These are phyloP conservation scores for Zelopaecilomyces penicillatus DNA, from an alignment of 2,329 filamentous ascomycete species.

Conservation along the genomic window DNA sequence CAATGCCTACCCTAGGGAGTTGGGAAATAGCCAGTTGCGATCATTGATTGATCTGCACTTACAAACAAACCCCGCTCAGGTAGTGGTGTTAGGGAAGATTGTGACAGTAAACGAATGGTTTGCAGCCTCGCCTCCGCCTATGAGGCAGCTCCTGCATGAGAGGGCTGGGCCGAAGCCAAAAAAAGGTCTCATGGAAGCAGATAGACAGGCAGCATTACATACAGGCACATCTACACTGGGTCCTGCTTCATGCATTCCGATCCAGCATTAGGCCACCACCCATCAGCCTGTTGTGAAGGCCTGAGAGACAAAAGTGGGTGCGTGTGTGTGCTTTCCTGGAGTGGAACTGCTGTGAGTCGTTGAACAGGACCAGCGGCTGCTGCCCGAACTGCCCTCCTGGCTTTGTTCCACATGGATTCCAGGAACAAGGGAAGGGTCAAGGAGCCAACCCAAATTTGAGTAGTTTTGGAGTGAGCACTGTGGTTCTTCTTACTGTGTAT, in stretches of 20 bases:
- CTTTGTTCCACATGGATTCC: conserved; percentile 12
- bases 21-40: conserved; percentile 6
- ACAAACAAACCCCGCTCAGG: conserved; percentile 8
- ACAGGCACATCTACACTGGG: conserved; percentile 15
- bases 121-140: background rate
- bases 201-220: conserved; percentile 18
- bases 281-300: too few relatives aligned
- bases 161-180: conserved; percentile 9
- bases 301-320: too few relatives aligned
- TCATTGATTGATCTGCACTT: conserved; percentile 19
- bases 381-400: background rate
- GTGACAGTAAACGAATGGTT: background rate
- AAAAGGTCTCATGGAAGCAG: conserved; percentile 9
- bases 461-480: too few relatives aligned
- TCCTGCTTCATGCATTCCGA: conserved; percentile 29
- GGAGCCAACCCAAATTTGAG: background rate
- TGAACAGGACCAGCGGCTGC: background rate
- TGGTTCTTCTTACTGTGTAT: too few relatives aligned
- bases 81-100: conserved; percentile 14
- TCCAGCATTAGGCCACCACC: conserved; percentile 4
- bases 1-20: background rate
- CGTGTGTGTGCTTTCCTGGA: too few relatives aligned
- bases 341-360: too few relatives aligned
- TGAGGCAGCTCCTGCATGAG: conserved; percentile 19
- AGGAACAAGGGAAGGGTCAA: background rate